Evolutionary conservation across 768 basidiomycete genomes (phyloP), one percentile per base, ranked within the genome.

Genomic region (Leccinellum luteum): DNA sequence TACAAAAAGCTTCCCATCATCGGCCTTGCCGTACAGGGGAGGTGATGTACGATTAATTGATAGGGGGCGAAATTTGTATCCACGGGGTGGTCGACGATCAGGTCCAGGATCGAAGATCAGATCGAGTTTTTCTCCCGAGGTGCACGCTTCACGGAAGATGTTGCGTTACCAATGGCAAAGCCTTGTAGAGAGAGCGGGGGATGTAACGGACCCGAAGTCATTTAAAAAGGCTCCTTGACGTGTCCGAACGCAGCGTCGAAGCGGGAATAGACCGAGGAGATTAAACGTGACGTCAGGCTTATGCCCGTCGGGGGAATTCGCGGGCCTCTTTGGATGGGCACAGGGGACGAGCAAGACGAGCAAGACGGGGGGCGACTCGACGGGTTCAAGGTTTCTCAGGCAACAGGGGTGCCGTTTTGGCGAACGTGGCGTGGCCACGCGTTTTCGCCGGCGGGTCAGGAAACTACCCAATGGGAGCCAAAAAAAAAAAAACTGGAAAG

Each of bases 21-120:
- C 21, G 54, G 15, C 47, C 34, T 48, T 62, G 55, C 60, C 61
- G 61, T 62, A 62, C 61, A 51, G 7, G 61, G 47, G 30, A 28
- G 28, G 19, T 52, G 50, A 52, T 52, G 59, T 55, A 30, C 49
- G 53, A 53, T 63, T 60, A 57, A 64, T 65, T 62, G 64, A 66
- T 66, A 64, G 64, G 64, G 64, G 59, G 55, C 43, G 30, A 32
- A 32, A 51, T 47, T 52, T 25, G 43, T 50, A 13, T 38, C 45
- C 28, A 51, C 31, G 51, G 48, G 14, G 47, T 49, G 12, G 47
- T 49, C 30, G 67, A 65, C 67, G 67, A 68, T 70, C 68, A 70
- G 68, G 66, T 47, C 65, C 65, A n/a, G 61, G 60, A 70, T 70
- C 67, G 57, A 60, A 68, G 67, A 68, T 68, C 67, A 60, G 65